Percentiles rank a stretch among this genome's conserved stretches.
These are phyloP conservation scores for Steccherinum ochraceum DNA, from an alignment of 768 basidiomycete species.

Conservation along the genomic window DNA sequence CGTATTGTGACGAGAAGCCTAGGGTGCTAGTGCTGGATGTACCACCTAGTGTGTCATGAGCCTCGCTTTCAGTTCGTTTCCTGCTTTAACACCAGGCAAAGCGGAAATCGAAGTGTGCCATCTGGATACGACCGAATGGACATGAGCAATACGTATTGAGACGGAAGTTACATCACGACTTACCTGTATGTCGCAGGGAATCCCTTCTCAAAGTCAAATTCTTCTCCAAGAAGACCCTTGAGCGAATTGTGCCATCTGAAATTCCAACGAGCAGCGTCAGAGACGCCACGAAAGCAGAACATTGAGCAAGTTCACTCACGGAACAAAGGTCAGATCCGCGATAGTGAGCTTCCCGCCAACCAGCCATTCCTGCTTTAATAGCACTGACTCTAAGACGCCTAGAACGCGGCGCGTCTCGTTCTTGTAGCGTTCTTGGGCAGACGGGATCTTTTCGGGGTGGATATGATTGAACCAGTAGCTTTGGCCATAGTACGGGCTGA, in stretches of 20 bases:
- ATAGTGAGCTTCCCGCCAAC: constrained; percentile 14
- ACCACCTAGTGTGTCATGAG: too few species aligned
- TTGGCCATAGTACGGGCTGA: constrained; percentile 13
- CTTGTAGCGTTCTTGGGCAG: constrained; percentile 17
- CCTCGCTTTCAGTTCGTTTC: too few species aligned
- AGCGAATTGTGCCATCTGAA: neutral
- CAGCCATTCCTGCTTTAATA: constrained; percentile 16
- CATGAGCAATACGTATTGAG: neutral
- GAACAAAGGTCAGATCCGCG: constrained; percentile 13
- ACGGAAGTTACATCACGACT: neutral
- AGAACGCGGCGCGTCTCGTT: constrained; percentile 17
- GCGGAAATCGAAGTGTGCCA: neutral
- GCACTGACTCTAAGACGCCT: constrained; percentile 15
- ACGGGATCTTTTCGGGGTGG: constrained; percentile 18
- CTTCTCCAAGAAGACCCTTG: neutral
- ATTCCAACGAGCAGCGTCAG: neutral
- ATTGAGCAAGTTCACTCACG: constrained; percentile 5
- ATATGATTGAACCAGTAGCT: constrained; percentile 13
- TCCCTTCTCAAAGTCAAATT: neutral
- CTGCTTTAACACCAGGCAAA: too few species aligned
- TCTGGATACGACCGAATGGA: neutral
- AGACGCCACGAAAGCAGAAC: neutral
- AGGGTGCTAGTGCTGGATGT: too few species aligned
- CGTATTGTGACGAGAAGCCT: too few species aligned
- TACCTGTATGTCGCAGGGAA: neutral